A percentile compares a stretch with the other conserved stretches of the same genome.
These are phyloP conservation scores for Chytriomyces sp. DNA, from an alignment of 192 early-diverging fungal species.

Conservation along the genomic window DNA sequence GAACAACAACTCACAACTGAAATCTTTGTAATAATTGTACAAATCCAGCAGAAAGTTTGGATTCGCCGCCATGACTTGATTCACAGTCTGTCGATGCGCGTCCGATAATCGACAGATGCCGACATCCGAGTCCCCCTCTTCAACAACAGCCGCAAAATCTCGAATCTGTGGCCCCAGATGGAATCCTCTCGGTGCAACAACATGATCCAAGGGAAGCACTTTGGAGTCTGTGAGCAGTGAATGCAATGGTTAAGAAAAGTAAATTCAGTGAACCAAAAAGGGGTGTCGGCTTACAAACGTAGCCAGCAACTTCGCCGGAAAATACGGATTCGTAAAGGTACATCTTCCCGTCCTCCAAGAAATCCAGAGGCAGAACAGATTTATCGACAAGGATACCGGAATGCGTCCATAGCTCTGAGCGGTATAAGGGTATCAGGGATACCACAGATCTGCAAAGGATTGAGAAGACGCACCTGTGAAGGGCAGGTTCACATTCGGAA, in stretches of 20 bases:
- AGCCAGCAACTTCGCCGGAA: slow-evolving; percentile 33
- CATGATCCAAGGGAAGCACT: slow-evolving; percentile 25
- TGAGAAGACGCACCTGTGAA: neutral
- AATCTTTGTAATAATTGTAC: slow-evolving; percentile 30
- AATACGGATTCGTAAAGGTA: slow-evolving; percentile 48
- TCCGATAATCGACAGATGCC: slow-evolving; percentile 31
- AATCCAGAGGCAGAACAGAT: slow-evolving; percentile 27
- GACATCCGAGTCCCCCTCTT: slow-evolving; percentile 32
- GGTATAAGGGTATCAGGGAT: neutral
- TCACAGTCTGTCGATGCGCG: slow-evolving; percentile 5
- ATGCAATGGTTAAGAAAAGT: neutral
- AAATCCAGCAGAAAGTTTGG: slow-evolving; percentile 22
- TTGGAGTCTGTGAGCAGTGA: slow-evolving; percentile 30
- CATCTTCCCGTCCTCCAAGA: slow-evolving; percentile 37
- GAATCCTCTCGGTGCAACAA: slow-evolving; percentile 1
- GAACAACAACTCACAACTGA: slow-evolving; percentile 25
- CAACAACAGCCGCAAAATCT: slow-evolving; percentile 27
- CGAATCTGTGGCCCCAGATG: slow-evolving; percentile 42
- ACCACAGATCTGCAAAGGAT: neutral
- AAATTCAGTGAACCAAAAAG: neutral
- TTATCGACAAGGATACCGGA: slow-evolving; percentile 40
- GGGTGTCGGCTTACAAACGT: slow-evolving; percentile 6
- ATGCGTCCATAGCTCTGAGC: slow-evolving; percentile 35
- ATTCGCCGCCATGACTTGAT: neutral
- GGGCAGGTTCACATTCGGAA: slow-evolving; percentile 1